Percentiles rank a stretch among this genome's conserved stretches.
phyloP scores from a whole-genome alignment of 1,139 yeast species.

The Nakaseomyces kungkrabaensis region DNA sequence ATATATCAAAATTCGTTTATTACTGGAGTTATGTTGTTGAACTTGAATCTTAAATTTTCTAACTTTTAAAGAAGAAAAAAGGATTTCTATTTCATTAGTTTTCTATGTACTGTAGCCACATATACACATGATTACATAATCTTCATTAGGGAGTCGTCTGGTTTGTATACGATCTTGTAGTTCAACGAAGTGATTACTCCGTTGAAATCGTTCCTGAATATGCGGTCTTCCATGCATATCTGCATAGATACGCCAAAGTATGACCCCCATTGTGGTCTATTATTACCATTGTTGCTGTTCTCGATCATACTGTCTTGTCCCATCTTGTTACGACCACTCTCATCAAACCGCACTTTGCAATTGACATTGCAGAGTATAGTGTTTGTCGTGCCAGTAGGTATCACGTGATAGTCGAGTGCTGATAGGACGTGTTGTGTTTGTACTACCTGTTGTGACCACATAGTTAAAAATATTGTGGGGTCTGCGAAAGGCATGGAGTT shows the following conservation, averaged over 20 bases:
- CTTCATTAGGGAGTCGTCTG: conserved; percentile 43
- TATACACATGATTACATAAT: conserved; percentile 6
- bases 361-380: conserved; percentile 44
- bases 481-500: conserved; percentile 61
- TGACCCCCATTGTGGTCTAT: conserved; percentile 47
- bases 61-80: too few relatives aligned
- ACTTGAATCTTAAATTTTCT: too few relatives aligned
- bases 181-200: conserved; percentile 46
- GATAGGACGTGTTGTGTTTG: conserved; percentile 52
- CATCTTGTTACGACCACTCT: conserved; percentile 52
- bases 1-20: too few relatives aligned
- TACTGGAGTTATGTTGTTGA: too few relatives aligned
- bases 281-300: conserved; percentile 10
- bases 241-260: conserved; percentile 59
- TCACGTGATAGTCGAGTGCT: conserved; percentile 54
- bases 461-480: conserved; percentile 49
- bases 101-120: not conserved
- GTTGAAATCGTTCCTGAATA: conserved; percentile 37
- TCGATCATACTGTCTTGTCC: conserved; percentile 48
- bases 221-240: conserved; percentile 48
- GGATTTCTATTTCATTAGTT: too few relatives aligned
- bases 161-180: conserved; percentile 56
- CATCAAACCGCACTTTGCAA: conserved; percentile 66
- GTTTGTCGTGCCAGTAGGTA: conserved; percentile 51
- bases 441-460: conserved; percentile 52